Base-by-base conservation (phyloP, 257 asterid genomes). In the Fraxinus quadrangulata region DNA sequence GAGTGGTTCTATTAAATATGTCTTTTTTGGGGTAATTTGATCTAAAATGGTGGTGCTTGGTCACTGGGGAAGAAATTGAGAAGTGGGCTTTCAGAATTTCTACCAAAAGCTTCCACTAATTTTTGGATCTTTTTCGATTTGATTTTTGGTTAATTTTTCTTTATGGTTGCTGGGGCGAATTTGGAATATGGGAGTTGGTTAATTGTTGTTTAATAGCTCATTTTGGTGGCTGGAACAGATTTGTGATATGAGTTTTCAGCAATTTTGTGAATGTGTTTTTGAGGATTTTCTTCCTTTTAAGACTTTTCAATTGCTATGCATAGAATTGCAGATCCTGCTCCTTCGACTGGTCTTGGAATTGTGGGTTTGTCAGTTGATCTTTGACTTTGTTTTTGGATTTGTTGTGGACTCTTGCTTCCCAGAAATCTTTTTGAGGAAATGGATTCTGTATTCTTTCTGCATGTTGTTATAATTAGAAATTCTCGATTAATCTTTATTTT, bases 21-120 rank as follows among this genome's bases (percentile, higher is more conserved):
- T 39, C 28, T 11, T 67, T 21, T 21, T 11, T 12, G 11, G 71
- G 36, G 4, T 67, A n/a, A 72, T 82, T 66, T 16, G 4, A 54
- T 80, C 54, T 72, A 80, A 79, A 77, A 80, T 71, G 78, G 73
- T 66, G 78, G 30, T 39, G 71, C 80, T 81, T 81, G 81, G 78
- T 54, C 61, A 30, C 33, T 68, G 37, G 63, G 3, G 13, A 49
- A 13, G 47, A 17, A 34, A 80, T 77, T 65, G 77, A 0, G 79
- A 81, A 59, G 82, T 80, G 85, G 86, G 80, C 63, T 77, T 81
- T 81, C 67, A 65, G 75, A 66, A 26, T 70, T 75, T 77, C 56
- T 67, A 19, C 67, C 70, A 23, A 49, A 76, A 77, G 70, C 74
- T 26, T 69, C 78, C 45, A 30, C 36, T 40, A 23, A 59, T 65